phyloP scores from a whole-genome alignment of 495 filamentous ascomycete genomes.

The Penicillium roqueforti region DNA sequence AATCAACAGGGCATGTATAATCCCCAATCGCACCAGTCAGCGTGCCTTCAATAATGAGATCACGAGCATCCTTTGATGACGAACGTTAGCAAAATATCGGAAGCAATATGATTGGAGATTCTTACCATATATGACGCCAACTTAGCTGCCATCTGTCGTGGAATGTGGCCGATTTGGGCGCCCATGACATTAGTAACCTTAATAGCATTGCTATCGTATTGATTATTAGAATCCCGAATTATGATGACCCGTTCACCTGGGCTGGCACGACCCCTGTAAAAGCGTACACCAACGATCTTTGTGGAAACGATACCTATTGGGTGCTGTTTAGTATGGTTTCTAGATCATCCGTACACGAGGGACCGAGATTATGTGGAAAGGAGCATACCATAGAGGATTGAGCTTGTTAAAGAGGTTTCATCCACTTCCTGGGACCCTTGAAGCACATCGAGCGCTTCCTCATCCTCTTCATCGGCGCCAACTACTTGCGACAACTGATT shows the following conservation, averaged over 20 bases:
- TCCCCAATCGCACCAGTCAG: slow-evolving; percentile 57
- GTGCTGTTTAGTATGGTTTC: background rate
- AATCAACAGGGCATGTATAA: slow-evolving; percentile 67
- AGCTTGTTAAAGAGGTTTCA: slow-evolving; percentile 37
- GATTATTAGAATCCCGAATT: slow-evolving; percentile 65
- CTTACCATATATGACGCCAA: slow-evolving; percentile 68
- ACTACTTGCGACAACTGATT: slow-evolving; percentile 29
- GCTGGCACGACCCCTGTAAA: slow-evolving; percentile 69
- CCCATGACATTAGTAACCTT: slow-evolving; percentile 75
- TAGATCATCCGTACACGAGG: too few species aligned
- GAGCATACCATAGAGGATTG: slow-evolving; percentile 50
- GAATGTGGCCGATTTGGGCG: slow-evolving; percentile 77
- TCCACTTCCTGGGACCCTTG: slow-evolving; percentile 37
- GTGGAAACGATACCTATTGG: slow-evolving; percentile 39
- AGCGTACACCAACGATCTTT: slow-evolving; percentile 79
- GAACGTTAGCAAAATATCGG: slow-evolving; percentile 17
- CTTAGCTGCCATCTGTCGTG: slow-evolving; percentile 58
- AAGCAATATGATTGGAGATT: background rate
- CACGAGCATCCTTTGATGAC: slow-evolving; percentile 40
- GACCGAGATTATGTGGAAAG: background rate
- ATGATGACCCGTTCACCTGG: slow-evolving; percentile 67
- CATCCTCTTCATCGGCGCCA: slow-evolving; percentile 38
- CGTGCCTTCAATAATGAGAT: slow-evolving; percentile 60
- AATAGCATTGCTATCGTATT: slow-evolving; percentile 76
- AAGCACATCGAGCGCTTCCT: slow-evolving; percentile 28